Percentiles rank a stretch among this genome's conserved stretches.
These are phyloP conservation scores for Penicillium turbatum DNA, from an alignment of 495 filamentous ascomycete genomes.

Conservation along the genomic window DNA sequence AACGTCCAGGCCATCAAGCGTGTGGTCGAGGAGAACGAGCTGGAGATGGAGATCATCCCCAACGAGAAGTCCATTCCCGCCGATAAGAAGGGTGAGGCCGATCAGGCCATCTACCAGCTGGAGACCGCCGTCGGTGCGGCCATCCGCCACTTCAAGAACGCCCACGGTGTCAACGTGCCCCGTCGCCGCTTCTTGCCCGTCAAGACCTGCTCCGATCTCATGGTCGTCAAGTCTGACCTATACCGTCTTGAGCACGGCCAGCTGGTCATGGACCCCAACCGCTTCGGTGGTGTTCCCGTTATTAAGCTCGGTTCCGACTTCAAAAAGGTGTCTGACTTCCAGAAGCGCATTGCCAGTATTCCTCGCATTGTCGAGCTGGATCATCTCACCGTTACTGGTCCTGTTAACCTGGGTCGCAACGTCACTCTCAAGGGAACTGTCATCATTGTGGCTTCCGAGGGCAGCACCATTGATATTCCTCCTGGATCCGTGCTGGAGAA, in stretches of 20 bases:
- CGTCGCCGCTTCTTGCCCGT: constrained; percentile 97
- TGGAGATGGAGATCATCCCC: constrained; percentile 99
- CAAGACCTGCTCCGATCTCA: constrained; percentile 99
- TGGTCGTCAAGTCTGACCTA: constrained; percentile 99
- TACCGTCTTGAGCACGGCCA: constrained; percentile 99
- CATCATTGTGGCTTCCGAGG: constrained; percentile 98
- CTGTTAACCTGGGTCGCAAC: constrained; percentile 91
- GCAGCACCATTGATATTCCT: constrained; percentile 95
- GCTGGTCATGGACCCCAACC: constrained; percentile 89
- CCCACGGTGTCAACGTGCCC: constrained; percentile 98
- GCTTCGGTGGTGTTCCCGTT: constrained; percentile 96
- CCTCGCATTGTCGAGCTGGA: constrained; percentile 98
- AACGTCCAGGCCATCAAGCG: constrained; percentile 97
- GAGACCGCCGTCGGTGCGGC: constrained; percentile 98
- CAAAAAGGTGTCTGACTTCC: constrained; percentile 99
- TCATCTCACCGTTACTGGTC: constrained; percentile 94
- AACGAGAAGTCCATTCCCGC: constrained; percentile 98
- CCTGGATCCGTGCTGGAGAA: constrained; percentile 97
- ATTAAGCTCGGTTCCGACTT: constrained; percentile 99
- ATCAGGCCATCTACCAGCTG: constrained; percentile 94
- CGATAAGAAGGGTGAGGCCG: constrained; percentile 99
- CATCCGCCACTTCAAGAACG: constrained; percentile 97
- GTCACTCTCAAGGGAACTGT: constrained; percentile 98
- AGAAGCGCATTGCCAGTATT: constrained; percentile 93
- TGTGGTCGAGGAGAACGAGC: constrained; percentile 95